Conservation (phyloP, 768 basidiomycete genomes). For the Lactarius deliciosus region DNA sequence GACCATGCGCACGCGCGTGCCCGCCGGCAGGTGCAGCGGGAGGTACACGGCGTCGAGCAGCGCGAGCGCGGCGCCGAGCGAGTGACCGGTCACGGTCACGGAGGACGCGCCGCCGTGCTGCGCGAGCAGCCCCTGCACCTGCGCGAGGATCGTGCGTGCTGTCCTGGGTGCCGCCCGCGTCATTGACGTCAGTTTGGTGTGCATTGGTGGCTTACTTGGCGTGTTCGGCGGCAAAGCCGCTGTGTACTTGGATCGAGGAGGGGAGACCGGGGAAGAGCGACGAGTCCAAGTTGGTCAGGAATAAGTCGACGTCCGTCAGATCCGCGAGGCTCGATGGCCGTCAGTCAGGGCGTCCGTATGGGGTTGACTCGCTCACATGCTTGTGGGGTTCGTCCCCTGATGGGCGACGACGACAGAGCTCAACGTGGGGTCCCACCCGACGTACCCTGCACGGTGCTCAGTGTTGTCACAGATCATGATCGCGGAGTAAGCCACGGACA, state of each 20-base stretch:
- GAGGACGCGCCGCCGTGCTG: slow-evolving; percentile 44
- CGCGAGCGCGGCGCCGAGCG: slow-evolving; percentile 33
- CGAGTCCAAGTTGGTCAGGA: slow-evolving; percentile 41
- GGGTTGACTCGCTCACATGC: slow-evolving; percentile 42
- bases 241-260: slow-evolving; percentile 46
- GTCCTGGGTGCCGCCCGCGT: slow-evolving; percentile 32
- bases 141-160: slow-evolving; percentile 44
- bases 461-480: slow-evolving; percentile 34
- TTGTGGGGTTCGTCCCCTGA: slow-evolving; percentile 57
- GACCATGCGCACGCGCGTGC: slow-evolving; percentile 41
- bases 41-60: slow-evolving; percentile 37
- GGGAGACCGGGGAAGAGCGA: slow-evolving; percentile 57
- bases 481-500: slow-evolving; percentile 9
- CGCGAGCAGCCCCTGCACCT: slow-evolving; percentile 43
- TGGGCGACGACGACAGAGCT: slow-evolving; percentile 59
- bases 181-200: neutral
- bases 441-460: slow-evolving; percentile 43
- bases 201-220: slow-evolving; percentile 30
- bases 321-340: slow-evolving; percentile 42
- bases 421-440: slow-evolving; percentile 54
- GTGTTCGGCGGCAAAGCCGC: slow-evolving; percentile 55
- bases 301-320: slow-evolving; percentile 50
- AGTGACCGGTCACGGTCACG: slow-evolving; percentile 39
- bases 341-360: neutral
- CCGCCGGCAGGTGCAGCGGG: slow-evolving; percentile 35